A percentile compares a stretch with the other conserved stretches of the same genome.
Evolutionary conservation across 306 rosid species (phyloP).

Genomic region (Quercus suber): DNA sequence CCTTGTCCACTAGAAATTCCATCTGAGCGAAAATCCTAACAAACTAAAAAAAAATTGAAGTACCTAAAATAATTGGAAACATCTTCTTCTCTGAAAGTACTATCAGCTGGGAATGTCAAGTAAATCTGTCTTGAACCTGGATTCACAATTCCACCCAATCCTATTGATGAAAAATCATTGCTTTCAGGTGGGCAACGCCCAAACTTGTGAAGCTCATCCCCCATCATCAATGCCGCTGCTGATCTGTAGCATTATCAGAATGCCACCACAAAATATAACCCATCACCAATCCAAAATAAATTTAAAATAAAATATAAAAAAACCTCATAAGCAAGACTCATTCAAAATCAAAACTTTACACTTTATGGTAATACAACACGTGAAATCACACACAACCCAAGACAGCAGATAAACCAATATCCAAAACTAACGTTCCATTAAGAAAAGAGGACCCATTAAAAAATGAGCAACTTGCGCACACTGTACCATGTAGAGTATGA

Average conservation of each 20-base stretch:
- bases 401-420: not conserved
- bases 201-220: constrained; percentile 66
- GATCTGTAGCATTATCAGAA: constrained; percentile 40
- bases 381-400: not conserved
- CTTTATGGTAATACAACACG: not conserved
- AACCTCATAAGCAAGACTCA: not conserved
- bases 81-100: constrained; percentile 93
- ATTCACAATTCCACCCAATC: constrained; percentile 60
- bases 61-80: constrained; percentile 96
- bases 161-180: constrained; percentile 60
- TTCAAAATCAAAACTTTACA: not conserved
- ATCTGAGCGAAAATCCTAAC: not conserved
- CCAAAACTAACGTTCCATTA: not conserved
- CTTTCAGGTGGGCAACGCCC: constrained; percentile 66
- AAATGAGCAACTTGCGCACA: not conserved
- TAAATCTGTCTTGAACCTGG: constrained; percentile 94
- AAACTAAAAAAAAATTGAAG: not conserved
- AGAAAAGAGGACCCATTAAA: not conserved
- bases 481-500: not conserved
- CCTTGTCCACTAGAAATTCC: not conserved
- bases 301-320: not conserved
- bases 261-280: not conserved
- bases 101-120: constrained; percentile 94
- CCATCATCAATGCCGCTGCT: constrained; percentile 58
- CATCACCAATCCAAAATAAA: not conserved